Conservation (phyloP, 805 yeast species). For the Candida nonsorbophila region DNA sequence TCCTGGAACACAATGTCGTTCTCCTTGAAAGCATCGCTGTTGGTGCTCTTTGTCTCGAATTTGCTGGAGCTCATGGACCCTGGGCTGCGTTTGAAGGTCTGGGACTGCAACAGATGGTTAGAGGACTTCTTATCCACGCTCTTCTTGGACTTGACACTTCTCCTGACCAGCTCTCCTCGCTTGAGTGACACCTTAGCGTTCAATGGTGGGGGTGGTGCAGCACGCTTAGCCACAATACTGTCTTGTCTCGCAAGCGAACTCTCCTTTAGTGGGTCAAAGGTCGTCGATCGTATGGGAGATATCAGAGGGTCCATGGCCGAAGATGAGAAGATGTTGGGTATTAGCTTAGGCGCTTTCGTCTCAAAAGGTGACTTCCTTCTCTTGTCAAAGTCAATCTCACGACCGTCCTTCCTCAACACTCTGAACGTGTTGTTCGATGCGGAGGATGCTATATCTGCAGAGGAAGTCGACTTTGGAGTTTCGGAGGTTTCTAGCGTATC, state of each 20-base stretch:
- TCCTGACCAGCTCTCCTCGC: conserved; percentile 2
- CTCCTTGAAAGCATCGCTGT: conserved; percentile 56
- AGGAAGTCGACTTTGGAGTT: not conserved
- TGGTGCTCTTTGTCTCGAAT: conserved; percentile 6
- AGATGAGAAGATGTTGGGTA: conserved; percentile 29
- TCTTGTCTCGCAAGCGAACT: conserved; percentile 8
- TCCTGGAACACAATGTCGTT: conserved; percentile 70
- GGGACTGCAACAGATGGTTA: conserved; percentile 1
- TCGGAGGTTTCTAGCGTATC: conserved; percentile 1
- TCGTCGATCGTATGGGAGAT: conserved; percentile 33
- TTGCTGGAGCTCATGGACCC: conserved; percentile 8
- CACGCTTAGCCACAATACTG: conserved; percentile 60
- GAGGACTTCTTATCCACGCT: conserved; percentile 4
- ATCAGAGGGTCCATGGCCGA: conserved; percentile 19
- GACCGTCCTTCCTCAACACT: conserved; percentile 58
- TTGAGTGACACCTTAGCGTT: conserved; percentile 7
- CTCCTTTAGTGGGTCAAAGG: conserved; percentile 23
- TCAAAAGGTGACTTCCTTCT: conserved; percentile 71
- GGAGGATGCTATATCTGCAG: conserved; percentile 6
- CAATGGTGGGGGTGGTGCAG: conserved; percentile 66
- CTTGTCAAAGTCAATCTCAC: conserved; percentile 79
- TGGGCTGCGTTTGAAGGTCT: conserved; percentile 4
- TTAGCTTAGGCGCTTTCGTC: conserved; percentile 35
- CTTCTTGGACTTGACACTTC: conserved; percentile 3
- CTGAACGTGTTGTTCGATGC: conserved; percentile 41